Evolutionary conservation across 139 green algal genomes (phyloP), one percentile per base, ranked within the genome.

Genomic region (Asterochloris sp.): DNA sequence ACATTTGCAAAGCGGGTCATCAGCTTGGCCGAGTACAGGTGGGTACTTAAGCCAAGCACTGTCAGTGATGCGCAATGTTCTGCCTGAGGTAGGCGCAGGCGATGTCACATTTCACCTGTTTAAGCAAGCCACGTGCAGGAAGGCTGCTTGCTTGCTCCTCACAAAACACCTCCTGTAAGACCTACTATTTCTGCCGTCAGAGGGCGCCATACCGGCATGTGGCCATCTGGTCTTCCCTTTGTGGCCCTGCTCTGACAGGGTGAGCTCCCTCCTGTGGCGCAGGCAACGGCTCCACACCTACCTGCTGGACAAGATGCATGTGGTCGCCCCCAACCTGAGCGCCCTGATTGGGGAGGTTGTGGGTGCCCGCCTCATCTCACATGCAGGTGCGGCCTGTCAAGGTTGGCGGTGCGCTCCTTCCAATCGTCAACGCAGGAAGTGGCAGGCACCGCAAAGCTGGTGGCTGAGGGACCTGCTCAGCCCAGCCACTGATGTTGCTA

Each of bases 331-430:
- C 74, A 99, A 99, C 91, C 91, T 99, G 78, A 90, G 87, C 2
- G 93, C 95, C 26, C 91, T 99, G 12, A 98, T 99, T 78, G 97
- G 97, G 21, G 97, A 99, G 85, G 88, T 96, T 62, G 96, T 99
- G 29, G 97, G 97, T 14, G 97, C 97, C 13, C 91, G 97, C 62
- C 92, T 99, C 29, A 99, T 99, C 89, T 90, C 85, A 13, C 94
- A 97, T 85, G 94, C 94, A 23, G 83, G 83, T 77, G 23, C 0
- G 83, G 13, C 0, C 11, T 73, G 54, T 62, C 38, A 6, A 54
- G 2, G 4, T 6, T 54, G 38, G 38, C 38, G 38, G 38, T 54
- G 38, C 2, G 4, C 2, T 54, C 38, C 38, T 6, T 6, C 6
- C 4, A 54, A 2, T 54, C 38, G 4, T 54, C 38, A 6, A 2